phyloP scores from a whole-genome alignment of 2,329 filamentous ascomycete genomes.

The Fusarium bactridioides region DNA sequence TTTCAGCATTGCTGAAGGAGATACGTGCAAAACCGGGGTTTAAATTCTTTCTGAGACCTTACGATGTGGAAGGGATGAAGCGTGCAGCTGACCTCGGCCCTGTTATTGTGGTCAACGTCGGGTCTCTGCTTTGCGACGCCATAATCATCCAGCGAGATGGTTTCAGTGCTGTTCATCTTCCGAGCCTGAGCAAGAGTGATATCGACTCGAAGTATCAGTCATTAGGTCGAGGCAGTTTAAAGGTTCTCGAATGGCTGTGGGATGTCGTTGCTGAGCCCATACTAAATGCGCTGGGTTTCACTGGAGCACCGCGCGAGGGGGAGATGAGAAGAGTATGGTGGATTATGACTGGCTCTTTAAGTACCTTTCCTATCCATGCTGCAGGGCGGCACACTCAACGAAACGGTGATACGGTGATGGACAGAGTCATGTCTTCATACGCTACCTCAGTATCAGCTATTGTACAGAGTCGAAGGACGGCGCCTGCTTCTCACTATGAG shows the following conservation, averaged over 20 bases:
- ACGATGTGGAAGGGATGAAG: background rate
- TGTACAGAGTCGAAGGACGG: background rate
- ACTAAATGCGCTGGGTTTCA: background rate
- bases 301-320: background rate
- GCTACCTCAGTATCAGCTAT: background rate
- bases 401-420: background rate
- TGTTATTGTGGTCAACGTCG: background rate
- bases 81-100: background rate
- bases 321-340: background rate
- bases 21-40: background rate
- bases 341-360: background rate
- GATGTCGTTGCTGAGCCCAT: background rate
- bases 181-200: background rate
- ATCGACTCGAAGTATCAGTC: background rate
- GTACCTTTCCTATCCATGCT: background rate
- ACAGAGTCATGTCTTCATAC: background rate
- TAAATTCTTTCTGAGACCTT: background rate
- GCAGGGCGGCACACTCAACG: background rate
- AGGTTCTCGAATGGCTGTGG: background rate
- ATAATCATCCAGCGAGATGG: background rate
- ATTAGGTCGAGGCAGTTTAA: background rate
- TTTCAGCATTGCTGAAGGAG: background rate
- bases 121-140: background rate
- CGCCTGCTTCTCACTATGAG: background rate
- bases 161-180: background rate